These are phyloP conservation scores for Nymphaea thermarum DNA, from an alignment of 164 flowering plant genomes.

Conservation along the genomic window DNA sequence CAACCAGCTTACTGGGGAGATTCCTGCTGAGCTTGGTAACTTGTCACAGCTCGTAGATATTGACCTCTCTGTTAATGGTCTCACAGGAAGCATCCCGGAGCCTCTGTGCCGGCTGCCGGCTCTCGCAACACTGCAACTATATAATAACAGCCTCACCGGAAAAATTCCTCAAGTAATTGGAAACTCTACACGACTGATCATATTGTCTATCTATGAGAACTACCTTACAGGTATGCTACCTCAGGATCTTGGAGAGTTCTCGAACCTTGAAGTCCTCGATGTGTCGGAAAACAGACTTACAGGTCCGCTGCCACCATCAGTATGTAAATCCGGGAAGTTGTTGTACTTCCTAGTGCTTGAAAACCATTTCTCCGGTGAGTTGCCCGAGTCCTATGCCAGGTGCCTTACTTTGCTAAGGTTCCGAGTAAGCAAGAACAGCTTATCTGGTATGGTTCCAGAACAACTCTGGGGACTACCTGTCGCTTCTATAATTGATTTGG, in stretches of 20 bases:
- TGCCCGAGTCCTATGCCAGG: slow-evolving; percentile 47
- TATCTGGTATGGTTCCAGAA: slow-evolving; percentile 55
- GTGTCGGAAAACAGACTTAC: slow-evolving; percentile 64
- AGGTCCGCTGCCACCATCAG: slow-evolving; percentile 54
- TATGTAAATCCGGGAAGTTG: slow-evolving; percentile 65
- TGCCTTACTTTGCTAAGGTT: slow-evolving; percentile 60
- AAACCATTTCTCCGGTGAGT: slow-evolving; percentile 51
- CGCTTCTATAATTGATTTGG: slow-evolving; percentile 65
- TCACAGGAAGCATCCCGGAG: slow-evolving; percentile 63
- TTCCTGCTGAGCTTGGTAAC: slow-evolving; percentile 79
- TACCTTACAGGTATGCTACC: slow-evolving; percentile 63
- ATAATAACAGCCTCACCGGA: slow-evolving; percentile 80
- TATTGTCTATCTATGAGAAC: slow-evolving; percentile 60
- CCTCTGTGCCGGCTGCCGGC: slow-evolving; percentile 56
- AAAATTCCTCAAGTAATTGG: slow-evolving; percentile 52
- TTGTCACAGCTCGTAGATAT: slow-evolving; percentile 49
- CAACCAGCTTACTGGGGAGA: slow-evolving; percentile 48
- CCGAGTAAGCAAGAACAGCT: slow-evolving; percentile 56
- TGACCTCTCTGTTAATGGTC: slow-evolving; percentile 63
- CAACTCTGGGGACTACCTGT: slow-evolving; percentile 61
- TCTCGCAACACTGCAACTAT: slow-evolving; percentile 50
- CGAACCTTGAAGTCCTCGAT: slow-evolving; percentile 44
- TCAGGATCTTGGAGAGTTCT: slow-evolving; percentile 34
- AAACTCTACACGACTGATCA: slow-evolving; percentile 43
- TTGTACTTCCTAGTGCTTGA: slow-evolving; percentile 48